phyloP scores from a whole-genome alignment of 345 rosid species.

The Citrus cavaleriei region DNA sequence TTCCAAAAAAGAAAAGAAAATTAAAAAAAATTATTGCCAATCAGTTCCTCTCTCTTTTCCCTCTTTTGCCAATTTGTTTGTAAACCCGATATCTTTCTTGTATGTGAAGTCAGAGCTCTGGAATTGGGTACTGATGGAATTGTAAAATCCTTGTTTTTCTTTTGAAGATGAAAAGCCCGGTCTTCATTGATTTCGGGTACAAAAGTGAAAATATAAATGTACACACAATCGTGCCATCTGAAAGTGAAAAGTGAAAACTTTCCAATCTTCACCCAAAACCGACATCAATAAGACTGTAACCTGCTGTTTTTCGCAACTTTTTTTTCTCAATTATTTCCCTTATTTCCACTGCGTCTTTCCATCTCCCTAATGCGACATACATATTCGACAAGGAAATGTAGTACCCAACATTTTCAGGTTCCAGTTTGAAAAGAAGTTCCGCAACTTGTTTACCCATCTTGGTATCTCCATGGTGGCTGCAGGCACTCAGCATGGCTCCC shows the following conservation, averaged over 20 bases:
- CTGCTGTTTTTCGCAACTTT: constrained; percentile 39
- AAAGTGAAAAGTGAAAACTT: background rate
- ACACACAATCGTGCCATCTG: background rate
- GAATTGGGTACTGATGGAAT: background rate
- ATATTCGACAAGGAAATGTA: constrained; percentile 45
- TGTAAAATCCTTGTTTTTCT: background rate
- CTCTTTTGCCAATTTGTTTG: background rate
- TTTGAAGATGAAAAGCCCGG: background rate
- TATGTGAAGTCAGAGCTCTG: background rate
- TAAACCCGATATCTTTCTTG: background rate
- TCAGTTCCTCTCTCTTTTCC: background rate
- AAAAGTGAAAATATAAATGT: background rate
- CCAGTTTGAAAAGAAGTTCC: constrained; percentile 48
- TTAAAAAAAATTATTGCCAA: background rate
- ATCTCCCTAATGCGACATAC: constrained; percentile 39
- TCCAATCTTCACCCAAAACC: background rate
- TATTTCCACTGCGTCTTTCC: constrained; percentile 49
- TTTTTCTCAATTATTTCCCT: constrained; percentile 31
- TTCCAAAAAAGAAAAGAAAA: no score
- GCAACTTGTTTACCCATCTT: constrained; percentile 48
- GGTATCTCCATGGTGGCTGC: constrained; percentile 40
- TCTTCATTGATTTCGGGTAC: background rate
- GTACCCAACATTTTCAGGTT: constrained; percentile 47
- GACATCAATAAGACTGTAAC: constrained; percentile 34
- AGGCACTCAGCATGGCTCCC: constrained; percentile 61